A percentile compares a stretch with the other conserved stretches of the same genome.
These are phyloP conservation scores for Oenanthe javanica DNA, from an alignment of 140 eudicot genomes.

Conservation along the genomic window DNA sequence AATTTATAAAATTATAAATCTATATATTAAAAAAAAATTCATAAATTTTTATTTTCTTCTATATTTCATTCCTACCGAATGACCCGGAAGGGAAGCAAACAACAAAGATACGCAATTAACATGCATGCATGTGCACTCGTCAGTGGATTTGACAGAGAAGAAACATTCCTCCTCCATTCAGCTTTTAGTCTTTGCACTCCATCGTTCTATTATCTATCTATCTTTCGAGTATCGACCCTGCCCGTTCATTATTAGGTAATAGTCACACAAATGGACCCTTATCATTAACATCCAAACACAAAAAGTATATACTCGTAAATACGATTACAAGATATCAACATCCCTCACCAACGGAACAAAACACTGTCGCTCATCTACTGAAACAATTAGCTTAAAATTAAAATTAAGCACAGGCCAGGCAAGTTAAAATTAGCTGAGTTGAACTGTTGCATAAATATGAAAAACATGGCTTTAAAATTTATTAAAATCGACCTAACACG, in stretches of 20 bases:
- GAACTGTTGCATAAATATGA: no score
- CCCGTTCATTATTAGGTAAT: neutral
- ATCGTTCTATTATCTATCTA: neutral
- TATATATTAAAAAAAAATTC: no score
- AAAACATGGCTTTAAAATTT: no score
- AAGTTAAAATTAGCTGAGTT: no score
- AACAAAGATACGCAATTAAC: neutral
- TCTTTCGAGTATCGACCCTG: neutral
- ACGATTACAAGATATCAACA: neutral
- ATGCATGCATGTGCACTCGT: constrained; percentile 3
- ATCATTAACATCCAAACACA: neutral
- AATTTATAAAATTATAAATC: no score
- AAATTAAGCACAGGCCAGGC: no score
- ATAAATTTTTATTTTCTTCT: no score
- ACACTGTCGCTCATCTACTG: neutral
- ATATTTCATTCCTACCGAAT: no score
- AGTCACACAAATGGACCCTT: constrained; percentile 2
- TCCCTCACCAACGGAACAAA: constrained; percentile 1
- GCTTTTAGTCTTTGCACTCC: neutral
- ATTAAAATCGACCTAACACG: no score
- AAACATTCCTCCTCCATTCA: neutral
- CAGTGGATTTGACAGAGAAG: neutral
- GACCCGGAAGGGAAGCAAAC: neutral
- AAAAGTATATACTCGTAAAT: neutral
- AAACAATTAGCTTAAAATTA: no score